Conservation (phyloP, 1,284 basidiomycete species). For the Agaricales sp. region DNA sequence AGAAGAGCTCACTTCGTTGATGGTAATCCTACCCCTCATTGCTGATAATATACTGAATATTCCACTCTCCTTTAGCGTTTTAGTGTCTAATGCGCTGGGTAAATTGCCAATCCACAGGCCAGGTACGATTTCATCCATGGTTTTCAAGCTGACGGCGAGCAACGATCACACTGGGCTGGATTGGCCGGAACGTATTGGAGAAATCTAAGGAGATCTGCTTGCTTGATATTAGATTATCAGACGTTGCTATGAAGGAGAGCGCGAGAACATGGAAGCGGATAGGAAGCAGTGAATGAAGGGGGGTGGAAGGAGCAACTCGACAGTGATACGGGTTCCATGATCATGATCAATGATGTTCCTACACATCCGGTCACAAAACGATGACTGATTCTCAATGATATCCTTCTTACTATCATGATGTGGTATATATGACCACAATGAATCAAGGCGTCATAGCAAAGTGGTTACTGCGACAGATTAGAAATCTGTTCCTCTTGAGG, state of each 20-base stretch:
- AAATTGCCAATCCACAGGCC: constrained; percentile 60
- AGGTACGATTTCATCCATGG: constrained; percentile 52
- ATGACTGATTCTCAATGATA: no score
- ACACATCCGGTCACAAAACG: no score
- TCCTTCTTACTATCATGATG: no score
- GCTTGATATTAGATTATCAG: neutral
- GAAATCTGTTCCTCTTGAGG: constrained; percentile 2
- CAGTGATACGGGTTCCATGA: no score
- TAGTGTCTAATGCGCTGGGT: constrained; percentile 40
- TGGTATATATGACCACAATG: neutral
- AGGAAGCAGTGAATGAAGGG: no score
- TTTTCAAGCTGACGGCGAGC: constrained; percentile 12
- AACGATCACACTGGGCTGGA: no score
- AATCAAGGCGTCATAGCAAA: constrained; percentile 2
- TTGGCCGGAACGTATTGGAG: neutral
- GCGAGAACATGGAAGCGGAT: neutral
- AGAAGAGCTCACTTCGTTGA: constrained; percentile 42
- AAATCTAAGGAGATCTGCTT: neutral
- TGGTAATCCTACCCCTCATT: constrained; percentile 58
- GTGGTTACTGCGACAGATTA: constrained; percentile 2
- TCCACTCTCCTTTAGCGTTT: constrained; percentile 44
- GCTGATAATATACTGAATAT: constrained; percentile 64
- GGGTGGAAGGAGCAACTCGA: no score
- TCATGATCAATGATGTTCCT: no score
- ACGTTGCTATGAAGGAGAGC: neutral